Evolutionary conservation across 139 green algal genomes (phyloP).

Genomic region (Auxenochlorella pyrenoidosa): DNA sequence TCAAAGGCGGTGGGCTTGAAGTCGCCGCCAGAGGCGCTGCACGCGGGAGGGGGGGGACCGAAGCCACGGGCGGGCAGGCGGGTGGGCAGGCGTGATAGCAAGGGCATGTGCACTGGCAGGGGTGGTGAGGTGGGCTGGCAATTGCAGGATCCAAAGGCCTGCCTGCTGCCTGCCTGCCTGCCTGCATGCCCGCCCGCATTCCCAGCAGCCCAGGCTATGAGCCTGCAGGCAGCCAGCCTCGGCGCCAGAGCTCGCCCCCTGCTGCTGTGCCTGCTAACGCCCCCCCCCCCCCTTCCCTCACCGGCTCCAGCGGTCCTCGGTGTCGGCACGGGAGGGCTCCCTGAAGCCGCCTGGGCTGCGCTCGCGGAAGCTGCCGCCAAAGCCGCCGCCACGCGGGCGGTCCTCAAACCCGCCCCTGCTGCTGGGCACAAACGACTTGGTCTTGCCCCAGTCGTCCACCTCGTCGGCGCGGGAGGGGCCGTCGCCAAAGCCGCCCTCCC

Average conservation of each 20-base stretch:
- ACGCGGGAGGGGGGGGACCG: neutral
- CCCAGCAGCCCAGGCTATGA: no score
- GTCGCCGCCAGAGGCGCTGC: constrained; percentile 20
- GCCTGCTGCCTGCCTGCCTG: neutral
- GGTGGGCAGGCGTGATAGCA: neutral
- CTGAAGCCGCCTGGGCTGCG: constrained; percentile 16
- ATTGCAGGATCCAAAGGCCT: no score
- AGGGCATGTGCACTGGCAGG: neutral
- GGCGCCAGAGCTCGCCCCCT: neutral
- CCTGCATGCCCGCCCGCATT: neutral
- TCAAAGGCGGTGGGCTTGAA: constrained; percentile 43
- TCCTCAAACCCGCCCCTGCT: constrained; percentile 47
- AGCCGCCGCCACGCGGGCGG: constrained; percentile 35
- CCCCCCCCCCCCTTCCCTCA: neutral
- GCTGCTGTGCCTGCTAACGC: neutral
- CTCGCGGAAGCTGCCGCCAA: constrained; percentile 41
- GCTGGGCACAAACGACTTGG: constrained; percentile 66
- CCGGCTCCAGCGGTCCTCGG: constrained; percentile 50
- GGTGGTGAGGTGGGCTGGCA: no score
- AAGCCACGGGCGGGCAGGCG: neutral
- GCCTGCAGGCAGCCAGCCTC: no score
- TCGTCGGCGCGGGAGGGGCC: constrained; percentile 71
- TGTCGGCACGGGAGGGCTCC: constrained; percentile 49
- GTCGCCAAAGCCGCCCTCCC: constrained; percentile 23
- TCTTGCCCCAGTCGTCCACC: constrained; percentile 76